These are phyloP conservation scores for Protoeuglena noctilucae DNA, from an alignment of 139 green algal species.

Conservation along the genomic window DNA sequence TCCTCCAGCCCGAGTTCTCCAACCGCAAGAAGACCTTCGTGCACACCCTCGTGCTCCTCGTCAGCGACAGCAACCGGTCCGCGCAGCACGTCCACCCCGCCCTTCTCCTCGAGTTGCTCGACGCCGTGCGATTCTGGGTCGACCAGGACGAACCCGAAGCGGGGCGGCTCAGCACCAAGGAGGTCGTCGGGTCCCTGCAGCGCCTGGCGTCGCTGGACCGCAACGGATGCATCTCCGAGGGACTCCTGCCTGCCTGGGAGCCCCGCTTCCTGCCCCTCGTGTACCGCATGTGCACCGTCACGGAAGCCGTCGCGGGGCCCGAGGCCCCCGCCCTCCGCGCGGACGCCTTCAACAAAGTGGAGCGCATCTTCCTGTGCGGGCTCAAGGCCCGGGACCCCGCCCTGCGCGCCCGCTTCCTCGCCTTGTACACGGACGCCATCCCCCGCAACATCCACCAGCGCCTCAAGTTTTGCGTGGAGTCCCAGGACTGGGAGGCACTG, in stretches of 20 bases:
- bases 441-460: constrained; percentile 58
- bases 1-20: constrained; percentile 14
- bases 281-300: constrained; percentile 4
- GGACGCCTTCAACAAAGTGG: constrained; percentile 74
- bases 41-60: constrained; percentile 51
- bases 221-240: neutral
- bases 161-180: constrained; percentile 43
- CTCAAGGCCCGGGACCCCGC: constrained; percentile 47
- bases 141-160: constrained; percentile 2
- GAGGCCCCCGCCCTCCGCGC: constrained; percentile 25
- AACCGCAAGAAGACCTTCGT: constrained; percentile 68
- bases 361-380: constrained; percentile 74
- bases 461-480: constrained; percentile 75
- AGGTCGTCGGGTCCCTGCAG: constrained; percentile 70
- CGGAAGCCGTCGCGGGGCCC: neutral
- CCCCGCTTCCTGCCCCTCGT: constrained; percentile 4
- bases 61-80: constrained; percentile 21
- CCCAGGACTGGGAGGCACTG: constrained; percentile 84
- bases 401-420: constrained; percentile 67
- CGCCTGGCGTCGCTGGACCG: constrained; percentile 49
- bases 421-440: constrained; percentile 62
- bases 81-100: constrained; percentile 30
- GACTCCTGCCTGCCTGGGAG: constrained; percentile 11
- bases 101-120: constrained; percentile 42
- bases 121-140: constrained; percentile 25